Evolutionary conservation across 768 basidiomycete species (phyloP), one percentile per base, ranked within the genome.

Genomic region (Gymnopilus junonius): DNA sequence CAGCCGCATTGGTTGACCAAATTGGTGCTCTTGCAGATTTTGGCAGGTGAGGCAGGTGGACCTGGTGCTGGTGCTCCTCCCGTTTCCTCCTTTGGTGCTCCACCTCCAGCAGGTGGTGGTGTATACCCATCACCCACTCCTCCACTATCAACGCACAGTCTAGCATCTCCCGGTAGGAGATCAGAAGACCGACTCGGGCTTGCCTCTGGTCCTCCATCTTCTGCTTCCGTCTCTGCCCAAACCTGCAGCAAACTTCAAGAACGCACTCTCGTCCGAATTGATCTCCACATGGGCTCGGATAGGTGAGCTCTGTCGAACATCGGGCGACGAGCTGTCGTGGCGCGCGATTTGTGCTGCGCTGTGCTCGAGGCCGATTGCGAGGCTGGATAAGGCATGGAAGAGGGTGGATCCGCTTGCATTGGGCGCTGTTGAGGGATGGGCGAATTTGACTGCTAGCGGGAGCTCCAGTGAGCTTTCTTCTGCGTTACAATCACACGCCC

Each of bases 1-100:
- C 81, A 79, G 43, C 91, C 92, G 1, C 90, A 95, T 71, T 95
- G 93, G 92, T 77, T 94, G 42, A 94, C 93, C 14, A 88, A 85
- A 68, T 74, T 91, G 4, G 75, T 94, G 6, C 73, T 95, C 1
- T 72, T 88, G 45, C 92, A 93, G 70, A 83, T 93, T 12, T 81
- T 94, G 12, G 87, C 85, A 25, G 80, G 83, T 0, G 90, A 91
- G n/a, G n/a, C n/a, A n/a, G n/a, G n/a, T n/a, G n/a, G n/a, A n/a
- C n/a, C n/a, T n/a, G n/a, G n/a, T 67, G 80, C 48, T 3, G 48
- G 48, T 12, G 15, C 46, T 48, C 2, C 23, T 21, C 4, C 46
- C n/a, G n/a, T n/a, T 29, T 8, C 45, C 4, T 5, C 46, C 3
- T 17, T 17, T 32, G 17, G 12, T 15, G 48, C 31, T 51, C n/a